Evolutionary conservation across 2,329 filamentous ascomycete species (phyloP).

Genomic region (Ceratocystis alfenasii): DNA sequence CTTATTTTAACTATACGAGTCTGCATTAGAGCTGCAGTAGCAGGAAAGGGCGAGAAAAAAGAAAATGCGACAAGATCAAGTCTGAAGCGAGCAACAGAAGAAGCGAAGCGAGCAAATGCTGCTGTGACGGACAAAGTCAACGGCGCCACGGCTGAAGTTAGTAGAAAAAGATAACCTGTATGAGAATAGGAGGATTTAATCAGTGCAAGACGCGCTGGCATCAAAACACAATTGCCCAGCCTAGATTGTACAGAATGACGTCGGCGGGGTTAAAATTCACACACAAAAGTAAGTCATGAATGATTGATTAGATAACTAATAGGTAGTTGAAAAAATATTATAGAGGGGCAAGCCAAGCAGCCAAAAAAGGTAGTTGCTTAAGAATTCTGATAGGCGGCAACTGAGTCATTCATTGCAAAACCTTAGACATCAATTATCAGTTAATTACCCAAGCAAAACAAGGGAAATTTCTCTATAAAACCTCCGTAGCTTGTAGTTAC

Average conservation of each 20-base stretch:
- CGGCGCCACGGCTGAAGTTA: slow-evolving; percentile 3
- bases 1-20: slow-evolving; percentile 33
- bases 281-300: not conserved
- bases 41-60: not conserved
- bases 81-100: not conserved
- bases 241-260: not conserved
- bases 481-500: not conserved
- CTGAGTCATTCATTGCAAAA: not conserved
- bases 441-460: not conserved
- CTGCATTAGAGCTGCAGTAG: slow-evolving; percentile 28
- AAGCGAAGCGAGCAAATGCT: not conserved
- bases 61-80: slow-evolving; percentile 10
- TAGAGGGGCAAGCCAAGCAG: slow-evolving; percentile 15
- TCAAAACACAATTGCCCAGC: not conserved
- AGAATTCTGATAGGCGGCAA: not conserved
- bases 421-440: not conserved
- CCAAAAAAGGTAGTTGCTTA: slow-evolving; percentile 4
- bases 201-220: not conserved
- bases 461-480: not conserved
- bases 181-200: not conserved
- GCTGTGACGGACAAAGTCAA: not conserved
- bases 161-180: not conserved
- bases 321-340: slow-evolving; percentile 11
- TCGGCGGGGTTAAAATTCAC: slow-evolving; percentile 9
- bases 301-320: slow-evolving; percentile 11